Evolutionary conservation across 2,329 filamentous ascomycete genomes (phyloP), one percentile per base, ranked within the genome.

Genomic region (Xylariaceae sp.): DNA sequence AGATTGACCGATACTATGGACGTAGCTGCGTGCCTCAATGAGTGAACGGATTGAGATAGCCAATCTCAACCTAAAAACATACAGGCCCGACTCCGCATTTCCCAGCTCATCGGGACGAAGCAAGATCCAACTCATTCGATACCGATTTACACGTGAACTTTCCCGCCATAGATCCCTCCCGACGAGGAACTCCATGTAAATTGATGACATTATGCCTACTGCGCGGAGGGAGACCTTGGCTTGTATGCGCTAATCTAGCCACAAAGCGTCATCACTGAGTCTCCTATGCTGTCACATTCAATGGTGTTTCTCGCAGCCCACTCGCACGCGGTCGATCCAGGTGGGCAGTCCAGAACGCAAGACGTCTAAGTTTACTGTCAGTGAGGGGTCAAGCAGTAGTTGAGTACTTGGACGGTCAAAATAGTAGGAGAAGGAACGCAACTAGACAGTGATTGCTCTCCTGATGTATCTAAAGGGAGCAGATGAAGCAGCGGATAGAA

Each of bases 281-380:
- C 51, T 2, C n/a, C 41, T n/a, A n/a, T 17, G 5, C 19, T 54
- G 0, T 2, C 1, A 9, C 59, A 62, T 12, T 19, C 38, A 14
- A 40, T 11, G 19, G 53, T 51, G 14, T 42, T 18, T 11, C 48
- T 32, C 5, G 39, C 9, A n/a, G 61, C 57, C 15, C 39, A 62
- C 18, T 60, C 60, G 40, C 60, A 63, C 1, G 15, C 5, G 10
- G 39, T 52, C 5, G 30, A 15, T 0, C 52, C 45, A 22, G 56
- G 11, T 6, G 48, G 49, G 27, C 59, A 62, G 44, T 61, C 54
- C 1, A 62, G 39, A 7, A 55, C 40, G 40, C 56, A 57, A 36
- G 48, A 40, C 1, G 36, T 44, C 53, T 53, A 17, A 33, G 7
- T 11, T 9, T 35, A 33, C 22, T 5, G 31, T 55, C 31, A 52